Evolutionary conservation across 164 flowering plant genomes (phyloP), one percentile per base, ranked within the genome.

Genomic region (Annona cherimola): DNA sequence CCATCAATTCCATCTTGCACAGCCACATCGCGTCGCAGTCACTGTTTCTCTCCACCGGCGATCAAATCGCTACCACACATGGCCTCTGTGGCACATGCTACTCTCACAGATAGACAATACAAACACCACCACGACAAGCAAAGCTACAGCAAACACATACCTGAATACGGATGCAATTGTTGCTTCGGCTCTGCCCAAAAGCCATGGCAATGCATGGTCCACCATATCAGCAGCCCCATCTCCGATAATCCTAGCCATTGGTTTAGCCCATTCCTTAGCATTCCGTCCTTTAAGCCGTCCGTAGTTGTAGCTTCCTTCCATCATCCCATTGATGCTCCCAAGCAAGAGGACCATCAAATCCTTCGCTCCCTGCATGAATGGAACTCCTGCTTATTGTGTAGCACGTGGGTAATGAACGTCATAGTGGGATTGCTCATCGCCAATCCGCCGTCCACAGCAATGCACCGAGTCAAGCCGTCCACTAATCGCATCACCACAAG

Each of bases 371-470:
- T 94, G 80, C 64, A 93, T 97, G 77, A 86, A 87, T 42, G 99
- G 99, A 95, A 95, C 84, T 95, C 99, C 77, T 91, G 92, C 79
- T 93, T 93, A 82, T 95, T 95, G 72, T 95, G 98, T 70, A 95
- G 79, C 83, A 95, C 99, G 84, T 95, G 99, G 55, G 98, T 95
- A 54, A 95, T 91, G 3, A 98, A 98, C 7, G 99, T 97, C 39
- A 96, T 88, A 3, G 97, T 79, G 11, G 99, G 99, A 77, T 93
- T 95, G 70, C 85, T 88, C 99, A 93, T 95, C 20, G 90, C 89
- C 61, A 91, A 69, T 0, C 94, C 94, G 1, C 99, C 99, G 64
- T 87, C 98, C 0, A 95, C 86, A 45, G 90, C 99, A 42, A 89
- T 69, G 76, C 97, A 91, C 71, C 79, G 68, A 11, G 90, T 95